phyloP scores from a whole-genome alignment of 257 asterid species.

The Osmanthus fragrans region DNA sequence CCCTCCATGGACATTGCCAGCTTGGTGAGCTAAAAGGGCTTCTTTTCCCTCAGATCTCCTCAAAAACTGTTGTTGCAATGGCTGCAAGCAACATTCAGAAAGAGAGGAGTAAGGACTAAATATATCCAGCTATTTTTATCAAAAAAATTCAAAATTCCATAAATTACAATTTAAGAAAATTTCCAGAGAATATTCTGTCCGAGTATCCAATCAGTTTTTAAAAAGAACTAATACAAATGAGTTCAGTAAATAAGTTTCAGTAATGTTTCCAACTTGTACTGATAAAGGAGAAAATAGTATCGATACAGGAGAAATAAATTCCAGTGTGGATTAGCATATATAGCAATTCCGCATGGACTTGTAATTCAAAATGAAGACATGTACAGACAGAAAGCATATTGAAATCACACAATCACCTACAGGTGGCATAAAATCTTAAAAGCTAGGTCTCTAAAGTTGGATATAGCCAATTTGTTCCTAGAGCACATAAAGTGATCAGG shows the following conservation, averaged over 20 bases:
- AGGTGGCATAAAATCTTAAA: not conserved
- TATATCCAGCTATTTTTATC: slow-evolving; percentile 3
- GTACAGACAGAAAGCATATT: not conserved
- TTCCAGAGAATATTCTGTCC: slow-evolving; percentile 5
- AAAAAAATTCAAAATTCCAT: slow-evolving; percentile 13
- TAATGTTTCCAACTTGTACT: not conserved
- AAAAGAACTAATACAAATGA: not conserved
- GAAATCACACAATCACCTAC: not conserved
- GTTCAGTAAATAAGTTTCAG: not conserved
- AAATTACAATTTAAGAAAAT: slow-evolving; percentile 16
- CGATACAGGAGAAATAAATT: not conserved
- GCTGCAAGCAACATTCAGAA: slow-evolving; percentile 43
- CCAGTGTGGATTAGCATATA: not conserved
- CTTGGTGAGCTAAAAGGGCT: slow-evolving; percentile 69
- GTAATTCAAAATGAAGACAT: not conserved
- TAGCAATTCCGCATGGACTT: not conserved
- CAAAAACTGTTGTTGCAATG: slow-evolving; percentile 71
- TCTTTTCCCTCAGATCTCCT: slow-evolving; percentile 91
- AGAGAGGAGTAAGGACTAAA: slow-evolving; percentile 1
- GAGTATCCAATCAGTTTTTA: not conserved
- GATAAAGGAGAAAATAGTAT: not conserved
- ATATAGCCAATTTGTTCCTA: not conserved
- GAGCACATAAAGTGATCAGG: not conserved
- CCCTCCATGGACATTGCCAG: slow-evolving; percentile 71
- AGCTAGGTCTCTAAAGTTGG: not conserved